phyloP scores from a whole-genome alignment of 2,329 filamentous ascomycete species.

The Kalmusia sp. region DNA sequence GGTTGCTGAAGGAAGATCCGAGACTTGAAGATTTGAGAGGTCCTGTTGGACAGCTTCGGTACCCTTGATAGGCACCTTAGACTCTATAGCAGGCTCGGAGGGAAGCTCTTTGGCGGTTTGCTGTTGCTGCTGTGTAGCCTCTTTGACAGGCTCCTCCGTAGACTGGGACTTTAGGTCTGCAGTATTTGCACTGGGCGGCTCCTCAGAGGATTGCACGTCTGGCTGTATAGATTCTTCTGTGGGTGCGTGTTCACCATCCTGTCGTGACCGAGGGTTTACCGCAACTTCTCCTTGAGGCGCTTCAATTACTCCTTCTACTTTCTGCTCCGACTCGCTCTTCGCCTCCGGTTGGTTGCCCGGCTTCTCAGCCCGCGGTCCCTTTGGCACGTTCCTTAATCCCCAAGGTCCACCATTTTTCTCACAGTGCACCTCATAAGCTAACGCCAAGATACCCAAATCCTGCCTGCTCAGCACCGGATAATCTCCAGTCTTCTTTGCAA shows the following conservation, averaged over 20 bases:
- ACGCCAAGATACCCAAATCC: slow-evolving; percentile 86
- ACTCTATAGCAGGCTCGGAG: background rate
- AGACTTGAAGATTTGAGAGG: background rate
- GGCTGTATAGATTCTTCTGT: slow-evolving; percentile 19
- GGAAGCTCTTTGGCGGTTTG: background rate
- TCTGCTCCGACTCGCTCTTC: background rate
- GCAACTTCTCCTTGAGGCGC: slow-evolving; percentile 5
- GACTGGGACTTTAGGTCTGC: slow-evolving; percentile 6
- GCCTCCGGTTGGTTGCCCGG: background rate
- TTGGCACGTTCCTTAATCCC: slow-evolving; percentile 78
- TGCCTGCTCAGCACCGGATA: slow-evolving; percentile 84
- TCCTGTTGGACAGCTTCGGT: background rate
- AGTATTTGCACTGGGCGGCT: slow-evolving; percentile 5
- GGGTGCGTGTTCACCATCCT: slow-evolving; percentile 11
- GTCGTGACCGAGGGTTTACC: slow-evolving; percentile 4
- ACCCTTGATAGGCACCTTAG: background rate
- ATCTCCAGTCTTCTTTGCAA: slow-evolving; percentile 89
- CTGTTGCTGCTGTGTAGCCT: background rate
- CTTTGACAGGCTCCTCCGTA: background rate
- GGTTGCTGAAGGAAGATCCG: background rate
- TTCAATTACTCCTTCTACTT: slow-evolving; percentile 18
- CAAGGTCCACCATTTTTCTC: slow-evolving; percentile 90
- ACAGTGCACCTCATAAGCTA: slow-evolving; percentile 94
- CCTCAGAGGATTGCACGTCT: background rate
- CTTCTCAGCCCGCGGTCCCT: slow-evolving; percentile 66